phyloP scores from a whole-genome alignment of 148 eudicot species.

The Vaccinium vitisidaea region DNA sequence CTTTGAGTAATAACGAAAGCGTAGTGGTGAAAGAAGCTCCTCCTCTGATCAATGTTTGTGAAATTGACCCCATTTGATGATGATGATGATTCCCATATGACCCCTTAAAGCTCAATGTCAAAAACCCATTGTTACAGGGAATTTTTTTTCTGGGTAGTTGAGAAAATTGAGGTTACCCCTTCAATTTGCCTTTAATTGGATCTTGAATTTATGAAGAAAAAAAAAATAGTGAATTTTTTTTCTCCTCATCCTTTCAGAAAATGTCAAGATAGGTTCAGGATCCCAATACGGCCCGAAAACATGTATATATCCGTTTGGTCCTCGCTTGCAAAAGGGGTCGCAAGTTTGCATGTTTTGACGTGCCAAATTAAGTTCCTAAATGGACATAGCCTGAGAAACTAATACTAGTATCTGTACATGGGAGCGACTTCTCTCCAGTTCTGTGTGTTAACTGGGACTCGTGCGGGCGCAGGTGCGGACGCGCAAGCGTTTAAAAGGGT shows the following conservation, averaged over 20 bases:
- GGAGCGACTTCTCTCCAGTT: neutral
- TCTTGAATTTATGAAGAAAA: neutral
- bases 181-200: neutral
- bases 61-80: too few relatives aligned
- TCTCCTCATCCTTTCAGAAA: neutral
- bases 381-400: neutral
- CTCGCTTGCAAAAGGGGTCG: neutral
- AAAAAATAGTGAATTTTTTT: neutral
- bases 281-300: neutral
- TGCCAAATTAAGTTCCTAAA: neutral
- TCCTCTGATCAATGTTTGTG: neutral
- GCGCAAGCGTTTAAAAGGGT: slow-evolving; percentile 14
- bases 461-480: neutral
- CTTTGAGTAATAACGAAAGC: neutral
- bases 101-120: too few relatives aligned
- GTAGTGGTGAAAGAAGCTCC: neutral
- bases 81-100: too few relatives aligned
- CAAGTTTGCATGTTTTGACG: neutral
- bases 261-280: neutral
- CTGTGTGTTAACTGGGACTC: neutral
- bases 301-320: neutral
- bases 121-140: too few relatives aligned
- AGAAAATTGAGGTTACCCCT: neutral
- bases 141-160: too few relatives aligned
- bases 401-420: neutral